Evolutionary conservation across 208 protist species (phyloP), one percentile per base, ranked within the genome.

Genomic region (Acanthamoeba lenticulata): DNA sequence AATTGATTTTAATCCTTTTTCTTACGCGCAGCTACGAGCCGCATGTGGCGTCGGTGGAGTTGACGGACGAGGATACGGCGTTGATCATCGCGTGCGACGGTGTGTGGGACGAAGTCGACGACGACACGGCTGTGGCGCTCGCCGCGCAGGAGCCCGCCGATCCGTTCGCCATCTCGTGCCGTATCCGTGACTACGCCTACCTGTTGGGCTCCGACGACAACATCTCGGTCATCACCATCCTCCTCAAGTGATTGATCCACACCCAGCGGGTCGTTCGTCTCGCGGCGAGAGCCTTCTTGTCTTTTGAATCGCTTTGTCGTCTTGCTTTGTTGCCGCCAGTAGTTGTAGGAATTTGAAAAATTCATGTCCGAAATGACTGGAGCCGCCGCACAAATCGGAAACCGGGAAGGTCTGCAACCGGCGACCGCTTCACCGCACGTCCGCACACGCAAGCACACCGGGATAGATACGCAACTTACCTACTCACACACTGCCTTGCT

Each of bases 11-110:
- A 52, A n/a, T 96, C 3, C 77, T 92, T 38, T 49, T 49, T 65
- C 77, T 74, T 36, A 74, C 62, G 1, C 69, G 83, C 69, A 94
- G 85, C 90, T 62, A 91, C 3, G 96, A 96, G 40, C 95, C 95
- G 17, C 85, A 90, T 15, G 34, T 96, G n/a, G 81, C 77, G 19
- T 34, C n/a, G 34, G 38, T 67, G 19, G 32, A 94, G 27, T 40
- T 96, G 6, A 95, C 92, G 4, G 79, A 89, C 38, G 27, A 92
- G 7, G 96, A 97, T 60, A 42, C 95, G 65, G 94, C 94, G 34
- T 21, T 97, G 24, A 96, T 97, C 34, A 47, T 97, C 11, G 96
- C 95, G 15, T 97, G 96, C 65, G 96, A 97, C 88, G 96, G 96
- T 57, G 52, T 97, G 77, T 97, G 96, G 96, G 96, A 97, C 91